phyloP scores from a whole-genome alignment of 2,329 filamentous ascomycete species.

The Diplodia sapinea region DNA sequence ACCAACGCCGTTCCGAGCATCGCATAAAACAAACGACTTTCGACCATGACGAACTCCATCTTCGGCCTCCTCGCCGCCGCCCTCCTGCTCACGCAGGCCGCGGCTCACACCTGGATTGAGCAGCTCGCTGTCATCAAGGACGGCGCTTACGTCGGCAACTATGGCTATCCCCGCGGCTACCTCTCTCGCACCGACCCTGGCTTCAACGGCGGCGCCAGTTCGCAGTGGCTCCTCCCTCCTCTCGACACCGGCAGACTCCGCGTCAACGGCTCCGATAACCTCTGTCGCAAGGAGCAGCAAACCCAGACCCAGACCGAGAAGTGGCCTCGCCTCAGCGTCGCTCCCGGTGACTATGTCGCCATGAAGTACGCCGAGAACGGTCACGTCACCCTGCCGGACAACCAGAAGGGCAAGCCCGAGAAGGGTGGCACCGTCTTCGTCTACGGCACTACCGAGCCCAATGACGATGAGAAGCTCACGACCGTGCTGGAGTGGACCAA shows the following conservation, averaged over 20 bases:
- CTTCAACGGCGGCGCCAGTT: conserved; percentile 66
- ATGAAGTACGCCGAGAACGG: conserved; percentile 60
- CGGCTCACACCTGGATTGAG: conserved; percentile 81
- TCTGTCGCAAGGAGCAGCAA: conserved; percentile 70
- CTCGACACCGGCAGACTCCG: conserved; percentile 49
- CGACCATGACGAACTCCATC: neutral
- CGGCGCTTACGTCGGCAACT: conserved; percentile 72
- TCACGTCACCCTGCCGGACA: conserved; percentile 53
- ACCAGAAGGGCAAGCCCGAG: conserved; percentile 50
- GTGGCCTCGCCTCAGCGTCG: conserved; percentile 67
- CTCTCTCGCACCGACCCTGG: conserved; percentile 61
- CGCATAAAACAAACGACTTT: neutral
- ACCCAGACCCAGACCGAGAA: conserved; percentile 60
- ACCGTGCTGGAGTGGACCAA: conserved; percentile 80
- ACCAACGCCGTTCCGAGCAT: neutral
- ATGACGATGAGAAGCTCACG: conserved; percentile 62
- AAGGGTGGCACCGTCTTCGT: conserved; percentile 55
- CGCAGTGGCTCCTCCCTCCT: conserved; percentile 68
- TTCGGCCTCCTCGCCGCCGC: conserved; percentile 34
- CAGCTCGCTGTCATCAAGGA: conserved; percentile 74
- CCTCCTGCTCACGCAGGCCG: conserved; percentile 34
- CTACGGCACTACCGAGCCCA: conserved; percentile 56
- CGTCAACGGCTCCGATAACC: conserved; percentile 59
- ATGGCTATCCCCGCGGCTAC: conserved; percentile 78
- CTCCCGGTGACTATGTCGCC: conserved; percentile 55